Evolutionary conservation across 148 eudicot genomes (phyloP).

Genomic region (Chenopodium suecicum): DNA sequence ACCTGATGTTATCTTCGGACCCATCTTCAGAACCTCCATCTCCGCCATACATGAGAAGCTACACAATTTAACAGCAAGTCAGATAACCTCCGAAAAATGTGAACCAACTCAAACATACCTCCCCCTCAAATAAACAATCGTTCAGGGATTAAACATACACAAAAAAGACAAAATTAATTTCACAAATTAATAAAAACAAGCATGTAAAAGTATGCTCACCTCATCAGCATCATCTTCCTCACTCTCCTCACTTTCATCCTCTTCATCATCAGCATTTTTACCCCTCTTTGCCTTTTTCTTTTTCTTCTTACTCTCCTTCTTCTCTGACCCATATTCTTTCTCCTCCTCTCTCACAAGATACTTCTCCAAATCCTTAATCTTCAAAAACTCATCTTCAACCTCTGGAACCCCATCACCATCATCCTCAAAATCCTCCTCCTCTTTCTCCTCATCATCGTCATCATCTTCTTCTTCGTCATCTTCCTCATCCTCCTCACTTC

Average conservation of each 20-base stretch:
- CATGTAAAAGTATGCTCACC: slow-evolving; percentile 22
- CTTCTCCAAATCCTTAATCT: slow-evolving; percentile 76
- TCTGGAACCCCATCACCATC: slow-evolving; percentile 43
- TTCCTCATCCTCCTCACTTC: slow-evolving; percentile 19
- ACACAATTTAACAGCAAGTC: slow-evolving; percentile 19
- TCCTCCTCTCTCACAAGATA: slow-evolving; percentile 64
- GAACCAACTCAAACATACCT: slow-evolving; percentile 6
- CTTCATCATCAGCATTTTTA: slow-evolving; percentile 26
- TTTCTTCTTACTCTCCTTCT: slow-evolving; percentile 22
- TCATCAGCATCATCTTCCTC: slow-evolving; percentile 38
- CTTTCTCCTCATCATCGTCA: slow-evolving; percentile 43
- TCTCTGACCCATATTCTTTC: slow-evolving; percentile 55
- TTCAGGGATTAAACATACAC: too few relatives aligned
- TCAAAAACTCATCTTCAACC: slow-evolving; percentile 79
- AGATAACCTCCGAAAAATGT: neutral
- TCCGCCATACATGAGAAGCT: slow-evolving; percentile 65
- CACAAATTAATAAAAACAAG: neutral
- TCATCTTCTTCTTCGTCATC: slow-evolving; percentile 37
- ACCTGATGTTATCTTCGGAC: slow-evolving; percentile 53
- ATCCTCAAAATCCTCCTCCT: slow-evolving; percentile 35
- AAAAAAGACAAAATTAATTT: too few relatives aligned
- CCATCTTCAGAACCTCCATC: slow-evolving; percentile 45
- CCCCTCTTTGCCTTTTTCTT: slow-evolving; percentile 34
- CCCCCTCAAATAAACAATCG: neutral
- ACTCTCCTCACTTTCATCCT: neutral